Evolutionary conservation across 1,139 yeast species (phyloP).

Genomic region (Saccharomyces hybrid): DNA sequence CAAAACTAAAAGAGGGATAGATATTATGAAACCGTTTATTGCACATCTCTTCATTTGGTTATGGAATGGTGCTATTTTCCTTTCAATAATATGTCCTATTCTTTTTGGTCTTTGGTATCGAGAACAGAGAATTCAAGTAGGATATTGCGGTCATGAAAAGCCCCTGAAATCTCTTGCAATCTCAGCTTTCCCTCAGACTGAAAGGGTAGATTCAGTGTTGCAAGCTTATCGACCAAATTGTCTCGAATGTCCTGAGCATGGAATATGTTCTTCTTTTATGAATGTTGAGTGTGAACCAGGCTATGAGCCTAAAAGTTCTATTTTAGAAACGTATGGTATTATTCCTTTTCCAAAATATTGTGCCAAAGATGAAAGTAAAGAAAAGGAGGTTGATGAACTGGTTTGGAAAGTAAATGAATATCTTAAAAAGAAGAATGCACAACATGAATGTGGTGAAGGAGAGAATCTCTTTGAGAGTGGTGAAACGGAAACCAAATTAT

Average conservation of each 20-base stretch:
- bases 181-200: background rate
- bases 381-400: slow-evolving; percentile 55
- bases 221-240: slow-evolving; percentile 47
- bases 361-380: slow-evolving; percentile 61
- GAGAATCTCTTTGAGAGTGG: slow-evolving; percentile 42
- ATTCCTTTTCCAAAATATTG: slow-evolving; percentile 54
- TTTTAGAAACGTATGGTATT: slow-evolving; percentile 35
- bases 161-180: slow-evolving; percentile 7
- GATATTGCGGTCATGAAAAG: slow-evolving; percentile 52
- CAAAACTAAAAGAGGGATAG: background rate
- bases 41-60: background rate
- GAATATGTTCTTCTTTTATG: slow-evolving; percentile 53
- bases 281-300: slow-evolving; percentile 57
- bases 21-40: background rate
- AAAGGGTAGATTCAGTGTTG: background rate
- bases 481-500: slow-evolving; percentile 42
- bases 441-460: slow-evolving; percentile 47
- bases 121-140: slow-evolving; percentile 48
- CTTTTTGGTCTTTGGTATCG: slow-evolving; percentile 47
- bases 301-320: slow-evolving; percentile 37
- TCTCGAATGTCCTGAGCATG: slow-evolving; percentile 68
- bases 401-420: slow-evolving; percentile 52
- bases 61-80: slow-evolving; percentile 7
- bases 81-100: slow-evolving; percentile 10
- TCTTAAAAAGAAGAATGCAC: slow-evolving; percentile 58